Percentiles rank a stretch among this genome's conserved stretches.
Conservation (phyloP, 345 rosid genomes). For the Rhodamnia rubescens region DNA sequence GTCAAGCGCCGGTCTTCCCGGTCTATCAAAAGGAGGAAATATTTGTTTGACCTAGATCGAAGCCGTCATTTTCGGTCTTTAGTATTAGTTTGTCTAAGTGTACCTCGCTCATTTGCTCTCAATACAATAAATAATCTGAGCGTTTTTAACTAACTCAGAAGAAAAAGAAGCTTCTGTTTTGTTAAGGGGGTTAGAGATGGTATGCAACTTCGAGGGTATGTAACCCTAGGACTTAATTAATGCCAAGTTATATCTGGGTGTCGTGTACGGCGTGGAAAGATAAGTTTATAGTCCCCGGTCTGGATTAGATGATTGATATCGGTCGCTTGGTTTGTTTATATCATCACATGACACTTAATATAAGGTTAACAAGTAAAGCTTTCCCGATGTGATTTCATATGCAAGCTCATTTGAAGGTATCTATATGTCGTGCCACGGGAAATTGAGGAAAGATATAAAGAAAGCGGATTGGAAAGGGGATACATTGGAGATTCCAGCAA, state of each 20-base stretch:
- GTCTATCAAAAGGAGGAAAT: background rate
- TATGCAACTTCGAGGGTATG: background rate
- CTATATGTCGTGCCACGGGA: accelerated
- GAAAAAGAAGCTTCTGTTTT: background rate
- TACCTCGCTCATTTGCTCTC: background rate
- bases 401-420: background rate
- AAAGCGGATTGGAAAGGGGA: background rate
- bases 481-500: background rate
- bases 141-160: background rate
- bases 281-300: too few relatives aligned
- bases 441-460: background rate
- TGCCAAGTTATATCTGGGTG: accelerated
- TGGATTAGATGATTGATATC: background rate
- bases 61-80: background rate
- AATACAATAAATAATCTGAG: background rate
- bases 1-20: background rate
- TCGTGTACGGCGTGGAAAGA: too few relatives aligned
- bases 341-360: background rate
- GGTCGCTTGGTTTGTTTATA: background rate
- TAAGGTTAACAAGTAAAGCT: background rate
- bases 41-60: background rate
- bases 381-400: accelerated
- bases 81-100: background rate
- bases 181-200: background rate
- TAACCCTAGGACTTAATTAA: too few relatives aligned